Evolutionary conservation across 495 filamentous ascomycete species (phyloP).

Genomic region (Jackrogersella multiformis): DNA sequence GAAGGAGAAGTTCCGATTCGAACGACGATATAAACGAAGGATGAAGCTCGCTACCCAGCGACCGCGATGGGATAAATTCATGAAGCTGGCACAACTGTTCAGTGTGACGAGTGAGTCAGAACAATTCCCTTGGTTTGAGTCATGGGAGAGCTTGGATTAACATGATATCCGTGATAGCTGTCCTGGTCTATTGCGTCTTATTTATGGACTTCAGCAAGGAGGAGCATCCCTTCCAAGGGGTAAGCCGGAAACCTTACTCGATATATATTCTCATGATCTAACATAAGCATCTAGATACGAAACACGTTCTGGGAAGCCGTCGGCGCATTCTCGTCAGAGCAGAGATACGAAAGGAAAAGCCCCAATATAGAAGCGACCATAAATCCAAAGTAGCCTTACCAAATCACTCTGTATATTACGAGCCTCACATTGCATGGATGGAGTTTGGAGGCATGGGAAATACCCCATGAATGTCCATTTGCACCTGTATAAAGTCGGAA

Average conservation of each 20-base stretch:
- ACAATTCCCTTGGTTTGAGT: too few species aligned
- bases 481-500: conserved; percentile 7
- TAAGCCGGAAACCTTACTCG: conserved; percentile 44
- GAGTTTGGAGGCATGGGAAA: conserved; percentile 25
- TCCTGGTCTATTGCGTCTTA: conserved; percentile 75
- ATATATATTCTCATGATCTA: neutral
- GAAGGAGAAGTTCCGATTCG: conserved; percentile 87
- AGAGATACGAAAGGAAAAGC: conserved; percentile 32
- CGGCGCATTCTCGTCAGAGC: conserved; percentile 43
- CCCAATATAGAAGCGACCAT: conserved; percentile 36
- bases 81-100: conserved; percentile 74
- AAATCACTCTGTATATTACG: conserved; percentile 34
- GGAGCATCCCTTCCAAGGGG: conserved; percentile 69
- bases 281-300: conserved; percentile 42
- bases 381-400: conserved; percentile 23
- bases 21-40: conserved; percentile 76
- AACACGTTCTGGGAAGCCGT: conserved; percentile 46
- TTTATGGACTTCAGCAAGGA: conserved; percentile 79
- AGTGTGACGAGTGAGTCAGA: conserved; percentile 71
- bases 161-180: conserved; percentile 56
- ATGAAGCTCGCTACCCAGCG: conserved; percentile 75
- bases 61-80: conserved; percentile 76
- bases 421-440: conserved; percentile 29
- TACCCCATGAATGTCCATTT: conserved; percentile 31
- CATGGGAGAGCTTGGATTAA: conserved; percentile 23